Percentiles rank a stretch among this genome's conserved stretches.
Conservation (phyloP, 2,329 filamentous ascomycete species). For the Fusarium equiseti region DNA sequence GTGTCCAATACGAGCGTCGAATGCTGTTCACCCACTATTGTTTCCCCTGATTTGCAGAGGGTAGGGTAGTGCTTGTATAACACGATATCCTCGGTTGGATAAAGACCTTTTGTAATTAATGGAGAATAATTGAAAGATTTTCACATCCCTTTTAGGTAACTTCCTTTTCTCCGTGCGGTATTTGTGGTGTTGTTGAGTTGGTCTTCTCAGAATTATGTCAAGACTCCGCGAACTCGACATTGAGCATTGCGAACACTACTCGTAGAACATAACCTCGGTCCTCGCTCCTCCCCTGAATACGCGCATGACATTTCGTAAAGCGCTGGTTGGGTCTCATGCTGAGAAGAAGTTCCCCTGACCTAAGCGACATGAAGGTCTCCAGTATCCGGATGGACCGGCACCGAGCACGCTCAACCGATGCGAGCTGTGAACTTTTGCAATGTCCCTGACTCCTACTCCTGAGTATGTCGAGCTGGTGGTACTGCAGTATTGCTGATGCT, state of each 20-base stretch:
- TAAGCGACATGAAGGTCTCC: slow-evolving; percentile 4
- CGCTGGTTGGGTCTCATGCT: background rate
- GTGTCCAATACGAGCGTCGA: slow-evolving; percentile 14
- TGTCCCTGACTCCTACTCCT: background rate
- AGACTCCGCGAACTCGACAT: background rate
- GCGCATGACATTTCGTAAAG: background rate
- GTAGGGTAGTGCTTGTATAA: slow-evolving; percentile 7
- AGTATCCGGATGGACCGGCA: slow-evolving; percentile 4
- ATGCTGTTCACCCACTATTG: slow-evolving; percentile 19
- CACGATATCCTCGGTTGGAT: slow-evolving; percentile 36
- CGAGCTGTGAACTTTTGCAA: background rate
- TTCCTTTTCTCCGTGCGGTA: slow-evolving; percentile 40
- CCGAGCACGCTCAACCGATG: background rate
- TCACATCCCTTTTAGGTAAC: slow-evolving; percentile 29
- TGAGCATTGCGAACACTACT: background rate
- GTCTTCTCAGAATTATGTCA: background rate
- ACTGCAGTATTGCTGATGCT: background rate
- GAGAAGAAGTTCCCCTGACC: background rate
- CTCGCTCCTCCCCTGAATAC: background rate
- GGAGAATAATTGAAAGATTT: slow-evolving; percentile 8
- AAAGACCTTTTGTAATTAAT: slow-evolving; percentile 4
- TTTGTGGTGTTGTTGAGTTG: slow-evolving; percentile 9
- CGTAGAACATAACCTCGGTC: slow-evolving; percentile 36
- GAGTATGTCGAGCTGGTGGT: background rate
- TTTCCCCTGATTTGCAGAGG: slow-evolving; percentile 20